Base-by-base conservation (phyloP, 352 stramenopile genomes). In the Phytophthora ramorum region DNA sequence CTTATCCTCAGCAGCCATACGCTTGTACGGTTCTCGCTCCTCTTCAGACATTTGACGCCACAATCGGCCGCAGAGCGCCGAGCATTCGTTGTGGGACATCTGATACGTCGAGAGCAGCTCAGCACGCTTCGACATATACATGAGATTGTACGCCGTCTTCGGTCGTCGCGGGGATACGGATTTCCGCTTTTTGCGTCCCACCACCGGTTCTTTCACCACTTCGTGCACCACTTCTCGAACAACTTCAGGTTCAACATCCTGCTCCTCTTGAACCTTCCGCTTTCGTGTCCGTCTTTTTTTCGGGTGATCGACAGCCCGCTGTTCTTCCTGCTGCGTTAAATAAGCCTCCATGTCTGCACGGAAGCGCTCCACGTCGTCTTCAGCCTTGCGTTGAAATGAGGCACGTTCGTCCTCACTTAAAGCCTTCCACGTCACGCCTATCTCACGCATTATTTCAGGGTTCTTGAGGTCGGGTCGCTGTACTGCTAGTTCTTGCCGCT, bases 21-120 rank as follows among this genome's bases (percentile, higher is more conserved):
- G 69, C 34, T 82, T 75, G 71, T 84, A 91, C 32, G 68, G 77
- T 30, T 87, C 69, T 17, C 73, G 63, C 28, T 89, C 81, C 12
- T 19, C 46, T 24, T 86, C 76, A 16, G 60, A 63, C 78, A 91
- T 91, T 40, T 89, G 58, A 46, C 79, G 79, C 79, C 81, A 89
- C 59, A 91, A 60, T 9, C 74, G 71, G 0, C 79, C 79, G n/a
- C 73, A 88, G 4, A 89, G 63, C 26, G 75, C 79, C 3, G 75
- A 89, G 48, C 77, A 87, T 51, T 91, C 78, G 50, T 91, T 89
- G 65, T 91, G 79, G 14, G 78, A 82, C 58, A 91, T 81, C 57
- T 91, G 75, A 46, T 88, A 86, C 17, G 66, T 69, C 12, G 63
- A 58, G 43, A 88, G 70, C 8, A 91, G 58, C 58, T 91, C 78